phyloP scores from a whole-genome alignment of 768 basidiomycete genomes.

The Thelephora aurantiotincta region DNA sequence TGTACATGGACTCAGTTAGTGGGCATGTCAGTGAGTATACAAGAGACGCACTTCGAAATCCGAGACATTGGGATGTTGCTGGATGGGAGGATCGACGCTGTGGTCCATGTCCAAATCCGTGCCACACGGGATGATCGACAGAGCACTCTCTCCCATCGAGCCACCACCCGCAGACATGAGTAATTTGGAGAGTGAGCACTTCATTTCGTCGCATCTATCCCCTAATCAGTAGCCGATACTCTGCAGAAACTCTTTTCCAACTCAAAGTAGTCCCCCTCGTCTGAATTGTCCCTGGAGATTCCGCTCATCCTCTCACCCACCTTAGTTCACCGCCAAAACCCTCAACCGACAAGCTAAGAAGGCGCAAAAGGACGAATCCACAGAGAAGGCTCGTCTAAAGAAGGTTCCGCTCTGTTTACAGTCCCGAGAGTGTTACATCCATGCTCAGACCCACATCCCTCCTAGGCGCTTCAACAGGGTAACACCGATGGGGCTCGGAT shows the following conservation, averaged over 20 bases:
- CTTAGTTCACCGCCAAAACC: slow-evolving; percentile 94
- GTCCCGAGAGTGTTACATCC: not conserved
- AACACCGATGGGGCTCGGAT: slow-evolving; percentile 96
- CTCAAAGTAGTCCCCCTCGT: slow-evolving; percentile 54
- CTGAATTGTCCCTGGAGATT: not conserved
- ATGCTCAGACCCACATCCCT: not conserved
- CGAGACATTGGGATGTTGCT: slow-evolving; percentile 23
- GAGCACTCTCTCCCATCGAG: not conserved
- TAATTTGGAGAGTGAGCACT: slow-evolving; percentile 75
- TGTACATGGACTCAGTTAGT: slow-evolving; percentile 14
- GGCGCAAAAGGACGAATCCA: slow-evolving; percentile 86
- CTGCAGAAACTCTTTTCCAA: slow-evolving; percentile 90
- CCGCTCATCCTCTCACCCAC: not conserved
- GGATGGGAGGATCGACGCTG: slow-evolving; percentile 32
- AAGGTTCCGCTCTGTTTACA: slow-evolving; percentile 39
- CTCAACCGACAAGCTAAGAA: slow-evolving; percentile 92
- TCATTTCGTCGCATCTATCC: not conserved
- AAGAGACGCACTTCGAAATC: slow-evolving; percentile 22
- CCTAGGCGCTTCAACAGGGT: slow-evolving; percentile 87
- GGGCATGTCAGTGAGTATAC: not conserved
- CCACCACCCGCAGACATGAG: slow-evolving; percentile 31
- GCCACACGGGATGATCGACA: not conserved
- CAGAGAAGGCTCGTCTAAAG: slow-evolving; percentile 84
- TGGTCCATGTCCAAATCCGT: not conserved
- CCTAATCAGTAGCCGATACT: slow-evolving; percentile 15